These are phyloP conservation scores for Penicillium cataractarum DNA, from an alignment of 495 filamentous ascomycete species.

Conservation along the genomic window DNA sequence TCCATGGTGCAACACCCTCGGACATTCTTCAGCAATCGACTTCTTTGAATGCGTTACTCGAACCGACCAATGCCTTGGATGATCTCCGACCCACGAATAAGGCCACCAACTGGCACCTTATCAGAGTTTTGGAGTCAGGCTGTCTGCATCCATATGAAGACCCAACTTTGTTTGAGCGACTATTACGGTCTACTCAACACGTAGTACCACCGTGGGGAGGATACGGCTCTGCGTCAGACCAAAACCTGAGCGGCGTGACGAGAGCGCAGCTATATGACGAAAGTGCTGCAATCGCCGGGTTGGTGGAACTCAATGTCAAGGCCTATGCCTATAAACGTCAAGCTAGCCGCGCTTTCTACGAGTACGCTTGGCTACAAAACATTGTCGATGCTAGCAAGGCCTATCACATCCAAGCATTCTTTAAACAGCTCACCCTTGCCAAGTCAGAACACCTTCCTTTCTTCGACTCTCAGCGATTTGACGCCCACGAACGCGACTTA, in stretches of 20 bases:
- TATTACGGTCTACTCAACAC: conserved; percentile 38
- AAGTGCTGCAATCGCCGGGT: conserved; percentile 38
- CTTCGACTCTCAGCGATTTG: conserved; percentile 22
- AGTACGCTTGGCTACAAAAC: conserved; percentile 41
- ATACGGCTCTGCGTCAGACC: conserved; percentile 20
- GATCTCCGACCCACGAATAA: conserved; percentile 34
- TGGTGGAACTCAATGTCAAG: conserved; percentile 43
- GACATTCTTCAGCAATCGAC: conserved; percentile 28
- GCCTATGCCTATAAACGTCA: conserved; percentile 30
- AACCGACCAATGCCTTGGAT: conserved; percentile 13
- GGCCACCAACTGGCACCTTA: conserved; percentile 50
- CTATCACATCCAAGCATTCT: conserved; percentile 43
- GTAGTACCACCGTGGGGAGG: conserved; percentile 44
- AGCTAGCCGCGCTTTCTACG: conserved; percentile 32
- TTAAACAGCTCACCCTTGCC: conserved; percentile 25
- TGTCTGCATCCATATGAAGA: conserved; percentile 42
- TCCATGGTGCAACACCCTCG: conserved; percentile 24
- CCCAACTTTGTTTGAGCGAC: conserved; percentile 42
- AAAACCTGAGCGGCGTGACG: conserved; percentile 27
- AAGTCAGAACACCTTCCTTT: conserved; percentile 21
- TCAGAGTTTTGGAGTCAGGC: conserved; percentile 56
- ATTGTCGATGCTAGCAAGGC: conserved; percentile 46
- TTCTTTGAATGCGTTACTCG: conserved; percentile 33
- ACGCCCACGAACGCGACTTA: conserved; percentile 21
- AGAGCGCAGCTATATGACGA: conserved; percentile 43